These are phyloP conservation scores for Trypanosomatidae sp. DNA, from an alignment of 208 protist genomes.

Conservation along the genomic window DNA sequence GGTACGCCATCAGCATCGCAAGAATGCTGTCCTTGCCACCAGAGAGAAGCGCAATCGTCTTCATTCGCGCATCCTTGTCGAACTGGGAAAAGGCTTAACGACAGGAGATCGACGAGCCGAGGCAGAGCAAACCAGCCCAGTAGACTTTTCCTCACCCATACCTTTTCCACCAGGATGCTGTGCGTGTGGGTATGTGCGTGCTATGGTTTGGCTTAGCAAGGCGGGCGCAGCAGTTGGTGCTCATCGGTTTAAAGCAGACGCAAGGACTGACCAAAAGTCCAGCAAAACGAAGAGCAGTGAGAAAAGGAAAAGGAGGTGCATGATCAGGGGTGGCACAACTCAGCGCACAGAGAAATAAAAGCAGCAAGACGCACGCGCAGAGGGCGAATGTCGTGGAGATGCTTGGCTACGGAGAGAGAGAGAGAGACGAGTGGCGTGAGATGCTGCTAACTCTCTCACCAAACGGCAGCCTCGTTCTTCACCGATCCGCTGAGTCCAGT, in stretches of 20 bases:
- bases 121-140: background rate
- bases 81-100: no score
- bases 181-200: background rate
- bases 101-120: background rate
- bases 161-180: no score
- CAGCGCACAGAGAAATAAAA: background rate
- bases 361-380: background rate
- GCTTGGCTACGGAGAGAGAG: background rate
- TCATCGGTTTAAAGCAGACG: background rate
- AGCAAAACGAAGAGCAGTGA: background rate
- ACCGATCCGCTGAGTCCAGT: background rate
- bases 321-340: background rate
- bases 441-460: background rate
- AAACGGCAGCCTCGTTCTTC: background rate
- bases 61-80: constrained; percentile 63
- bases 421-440: background rate
- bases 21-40: constrained; percentile 98
- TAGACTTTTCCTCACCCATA: background rate
- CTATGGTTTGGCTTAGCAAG: background rate
- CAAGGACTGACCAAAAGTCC: background rate
- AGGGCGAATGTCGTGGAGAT: background rate
- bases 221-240: background rate
- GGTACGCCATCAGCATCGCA: constrained; percentile 93
- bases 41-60: constrained; percentile 96
- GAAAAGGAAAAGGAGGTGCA: background rate